phyloP scores from a whole-genome alignment of 164 flowering plant species.

The Protea cynaroides region DNA sequence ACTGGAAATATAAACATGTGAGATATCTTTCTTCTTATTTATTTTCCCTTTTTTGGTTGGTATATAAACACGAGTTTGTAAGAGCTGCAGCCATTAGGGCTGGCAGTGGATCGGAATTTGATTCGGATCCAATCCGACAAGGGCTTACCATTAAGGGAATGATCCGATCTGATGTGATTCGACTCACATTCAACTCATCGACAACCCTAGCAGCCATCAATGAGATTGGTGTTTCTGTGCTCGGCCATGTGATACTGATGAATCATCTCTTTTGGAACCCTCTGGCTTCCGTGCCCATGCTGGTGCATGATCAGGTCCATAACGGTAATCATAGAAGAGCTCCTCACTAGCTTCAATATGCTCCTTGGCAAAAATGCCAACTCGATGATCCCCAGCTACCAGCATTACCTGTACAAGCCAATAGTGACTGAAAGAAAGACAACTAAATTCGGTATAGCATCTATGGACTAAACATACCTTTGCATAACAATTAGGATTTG shows the following conservation, averaged over 20 bases:
- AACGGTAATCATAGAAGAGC: constrained; percentile 90
- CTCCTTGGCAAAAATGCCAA: constrained; percentile 93
- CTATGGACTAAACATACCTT: constrained; percentile 41
- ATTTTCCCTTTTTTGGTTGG: no score
- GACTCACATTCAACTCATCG: no score
- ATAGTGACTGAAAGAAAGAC: neutral
- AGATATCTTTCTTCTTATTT: no score
- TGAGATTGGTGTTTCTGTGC: constrained; percentile 81
- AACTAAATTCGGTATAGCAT: neutral
- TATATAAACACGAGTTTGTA: no score
- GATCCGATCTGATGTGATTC: no score
- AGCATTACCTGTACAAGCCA: constrained; percentile 65
- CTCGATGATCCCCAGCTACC: constrained; percentile 97
- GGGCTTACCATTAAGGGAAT: no score
- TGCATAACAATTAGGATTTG: constrained; percentile 90
- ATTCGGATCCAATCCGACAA: no score
- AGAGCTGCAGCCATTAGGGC: no score
- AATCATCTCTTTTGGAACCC: constrained; percentile 65
- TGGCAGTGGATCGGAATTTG: no score
- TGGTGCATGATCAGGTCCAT: constrained; percentile 85
- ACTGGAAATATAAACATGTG: no score
- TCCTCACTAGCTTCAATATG: constrained; percentile 88
- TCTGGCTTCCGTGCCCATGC: constrained; percentile 89
- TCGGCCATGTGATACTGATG: constrained; percentile 54
- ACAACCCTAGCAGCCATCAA: constrained; percentile 11